Conservation (phyloP, 495 filamentous ascomycete species). For the Penicillium malachiteum region DNA sequence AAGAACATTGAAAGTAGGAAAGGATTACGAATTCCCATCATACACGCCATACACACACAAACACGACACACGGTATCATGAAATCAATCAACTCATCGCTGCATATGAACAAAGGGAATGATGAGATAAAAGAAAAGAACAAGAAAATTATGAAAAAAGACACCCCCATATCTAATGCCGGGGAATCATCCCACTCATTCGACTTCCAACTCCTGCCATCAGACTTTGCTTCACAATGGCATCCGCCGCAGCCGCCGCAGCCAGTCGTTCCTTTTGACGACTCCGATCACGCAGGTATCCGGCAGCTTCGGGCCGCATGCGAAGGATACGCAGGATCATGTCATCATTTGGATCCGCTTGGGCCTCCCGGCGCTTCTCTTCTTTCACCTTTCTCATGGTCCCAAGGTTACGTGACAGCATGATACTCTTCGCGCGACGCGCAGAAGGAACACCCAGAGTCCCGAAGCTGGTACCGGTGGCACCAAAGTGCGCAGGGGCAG, state of each 20-base stretch:
- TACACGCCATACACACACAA: neutral
- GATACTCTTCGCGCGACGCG: constrained; percentile 84
- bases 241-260: constrained; percentile 85
- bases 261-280: constrained; percentile 89
- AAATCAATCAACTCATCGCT: constrained; percentile 11
- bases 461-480: constrained; percentile 59
- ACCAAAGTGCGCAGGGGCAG: constrained; percentile 65
- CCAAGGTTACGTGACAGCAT: constrained; percentile 93
- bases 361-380: constrained; percentile 90
- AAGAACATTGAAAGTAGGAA: neutral
- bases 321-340: constrained; percentile 93
- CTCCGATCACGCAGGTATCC: constrained; percentile 86
- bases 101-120: constrained; percentile 7
- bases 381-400: constrained; percentile 93
- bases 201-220: constrained; percentile 61
- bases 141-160: constrained; percentile 8
- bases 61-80: neutral
- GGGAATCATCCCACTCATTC: constrained; percentile 58
- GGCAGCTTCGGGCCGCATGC: constrained; percentile 95
- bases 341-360: constrained; percentile 98
- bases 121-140: constrained; percentile 18
- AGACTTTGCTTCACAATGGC: constrained; percentile 94
- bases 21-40: constrained; percentile 1
- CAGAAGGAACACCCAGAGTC: constrained; percentile 66
- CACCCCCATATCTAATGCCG: constrained; percentile 25